phyloP scores from a whole-genome alignment of 441 rosid genomes.

The Adansonia gregorii region DNA sequence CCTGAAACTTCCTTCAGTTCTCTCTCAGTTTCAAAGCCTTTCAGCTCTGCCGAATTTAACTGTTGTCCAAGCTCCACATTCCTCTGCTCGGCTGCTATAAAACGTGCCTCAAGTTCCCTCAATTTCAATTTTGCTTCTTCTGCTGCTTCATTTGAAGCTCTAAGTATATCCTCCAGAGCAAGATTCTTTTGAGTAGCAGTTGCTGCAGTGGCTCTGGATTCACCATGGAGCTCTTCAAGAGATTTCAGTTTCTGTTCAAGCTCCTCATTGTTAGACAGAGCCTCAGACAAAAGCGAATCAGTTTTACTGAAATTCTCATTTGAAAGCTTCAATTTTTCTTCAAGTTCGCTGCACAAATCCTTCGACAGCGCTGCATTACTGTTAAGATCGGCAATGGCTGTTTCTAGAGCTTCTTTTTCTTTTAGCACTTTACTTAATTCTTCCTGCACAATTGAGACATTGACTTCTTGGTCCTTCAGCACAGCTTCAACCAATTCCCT shows the following conservation, averaged over 20 bases:
- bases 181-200: slow-evolving; percentile 72
- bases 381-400: slow-evolving; percentile 55
- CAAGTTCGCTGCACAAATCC: slow-evolving; percentile 58
- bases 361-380: slow-evolving; percentile 46
- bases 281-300: slow-evolving; percentile 72
- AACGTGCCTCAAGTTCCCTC: slow-evolving; percentile 67
- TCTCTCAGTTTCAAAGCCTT: slow-evolving; percentile 62
- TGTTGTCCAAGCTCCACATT: slow-evolving; percentile 80
- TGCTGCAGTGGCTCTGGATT: slow-evolving; percentile 63
- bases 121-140: slow-evolving; percentile 67
- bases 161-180: slow-evolving; percentile 70
- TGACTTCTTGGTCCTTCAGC: slow-evolving; percentile 44
- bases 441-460: slow-evolving; percentile 39
- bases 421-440: slow-evolving; percentile 40
- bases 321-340: slow-evolving; percentile 67
- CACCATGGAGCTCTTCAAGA: slow-evolving; percentile 61
- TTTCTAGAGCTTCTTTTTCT: slow-evolving; percentile 70
- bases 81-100: slow-evolving; percentile 69
- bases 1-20: slow-evolving; percentile 63
- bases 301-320: slow-evolving; percentile 67
- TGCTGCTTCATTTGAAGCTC: slow-evolving; percentile 61
- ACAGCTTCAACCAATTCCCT: slow-evolving; percentile 53
- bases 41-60: slow-evolving; percentile 54
- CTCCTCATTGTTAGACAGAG: slow-evolving; percentile 70
- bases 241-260: slow-evolving; percentile 79